Conservation (phyloP, 139 green algal genomes). For the Chlorella sp. region DNA sequence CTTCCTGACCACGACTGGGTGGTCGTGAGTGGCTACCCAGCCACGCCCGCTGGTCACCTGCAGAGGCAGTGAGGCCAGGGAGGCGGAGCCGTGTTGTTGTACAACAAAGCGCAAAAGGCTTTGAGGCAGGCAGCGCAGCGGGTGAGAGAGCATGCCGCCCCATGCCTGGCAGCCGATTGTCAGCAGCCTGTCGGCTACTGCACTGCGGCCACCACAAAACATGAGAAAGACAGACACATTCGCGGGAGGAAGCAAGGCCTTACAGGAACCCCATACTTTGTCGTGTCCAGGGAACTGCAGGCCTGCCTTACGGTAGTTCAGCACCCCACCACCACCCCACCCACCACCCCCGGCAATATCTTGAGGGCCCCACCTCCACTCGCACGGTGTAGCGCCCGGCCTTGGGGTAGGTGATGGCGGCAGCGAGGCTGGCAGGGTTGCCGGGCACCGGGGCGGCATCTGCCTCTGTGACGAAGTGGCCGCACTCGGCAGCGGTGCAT, state of each 20-base stretch:
- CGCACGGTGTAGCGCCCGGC: slow-evolving; percentile 57
- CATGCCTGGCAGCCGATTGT: not conserved
- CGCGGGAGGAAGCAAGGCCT: too few species aligned
- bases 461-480: not conserved
- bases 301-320: too few species aligned
- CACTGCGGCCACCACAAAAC: too few species aligned
- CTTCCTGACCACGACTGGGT: slow-evolving; percentile 63
- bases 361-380: slow-evolving; percentile 29
- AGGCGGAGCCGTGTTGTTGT: not conserved
- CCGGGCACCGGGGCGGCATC: not conserved
- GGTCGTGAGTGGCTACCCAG: slow-evolving; percentile 35
- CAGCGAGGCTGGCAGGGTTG: not conserved
- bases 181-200: not conserved
- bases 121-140: not conserved
- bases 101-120: not conserved
- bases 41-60: slow-evolving; percentile 27
- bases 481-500: slow-evolving; percentile 18
- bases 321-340: too few species aligned
- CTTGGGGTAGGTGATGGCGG: not conserved
- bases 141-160: not conserved
- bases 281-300: too few species aligned
- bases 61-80: not conserved
- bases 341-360: too few species aligned
- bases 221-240: too few species aligned
- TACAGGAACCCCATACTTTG: too few species aligned